Evolutionary conservation across 2,329 filamentous ascomycete genomes (phyloP).

Genomic region (Fusarium nisikadoi): DNA sequence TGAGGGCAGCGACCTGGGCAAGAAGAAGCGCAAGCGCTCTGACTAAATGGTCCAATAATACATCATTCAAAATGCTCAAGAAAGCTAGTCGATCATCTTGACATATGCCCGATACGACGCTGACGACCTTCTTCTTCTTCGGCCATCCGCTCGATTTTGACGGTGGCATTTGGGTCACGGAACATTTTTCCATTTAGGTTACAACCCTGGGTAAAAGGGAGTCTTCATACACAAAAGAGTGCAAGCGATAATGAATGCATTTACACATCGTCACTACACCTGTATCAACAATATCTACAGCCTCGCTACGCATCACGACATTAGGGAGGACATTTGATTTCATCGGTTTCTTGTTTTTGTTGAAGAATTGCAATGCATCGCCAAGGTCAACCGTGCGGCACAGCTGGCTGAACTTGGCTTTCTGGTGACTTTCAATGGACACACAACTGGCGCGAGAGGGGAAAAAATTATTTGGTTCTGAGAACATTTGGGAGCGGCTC

Average conservation of each 20-base stretch:
- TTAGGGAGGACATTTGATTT: slow-evolving; percentile 43
- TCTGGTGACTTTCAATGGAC: slow-evolving; percentile 31
- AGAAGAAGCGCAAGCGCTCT: slow-evolving; percentile 79
- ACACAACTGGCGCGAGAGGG: slow-evolving; percentile 39
- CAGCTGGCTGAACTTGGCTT: slow-evolving; percentile 38
- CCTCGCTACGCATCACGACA: slow-evolving; percentile 46
- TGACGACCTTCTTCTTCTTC: slow-evolving; percentile 47
- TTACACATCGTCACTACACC: slow-evolving; percentile 55
- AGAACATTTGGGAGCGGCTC: slow-evolving; percentile 20
- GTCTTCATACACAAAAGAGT: slow-evolving; percentile 52
- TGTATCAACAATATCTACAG: slow-evolving; percentile 55
- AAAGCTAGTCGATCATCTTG: slow-evolving; percentile 36
- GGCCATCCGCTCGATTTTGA: slow-evolving; percentile 36
- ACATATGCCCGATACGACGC: slow-evolving; percentile 50
- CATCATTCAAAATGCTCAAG: slow-evolving; percentile 33
- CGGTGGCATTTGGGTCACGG: slow-evolving; percentile 47
- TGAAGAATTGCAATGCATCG: slow-evolving; percentile 43
- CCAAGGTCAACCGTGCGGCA: slow-evolving; percentile 18
- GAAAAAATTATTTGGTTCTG: slow-evolving; percentile 30
- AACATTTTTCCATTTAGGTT: slow-evolving; percentile 37
- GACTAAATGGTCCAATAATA: slow-evolving; percentile 57
- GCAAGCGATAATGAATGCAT: slow-evolving; percentile 54
- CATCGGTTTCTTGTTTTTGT: slow-evolving; percentile 29
- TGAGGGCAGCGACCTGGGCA: slow-evolving; percentile 59
- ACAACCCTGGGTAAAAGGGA: slow-evolving; percentile 49